A percentile compares a stretch with the other conserved stretches of the same genome.
Evolutionary conservation across 1,139 yeast species (phyloP).

Genomic region (Fermentozyma sake): DNA sequence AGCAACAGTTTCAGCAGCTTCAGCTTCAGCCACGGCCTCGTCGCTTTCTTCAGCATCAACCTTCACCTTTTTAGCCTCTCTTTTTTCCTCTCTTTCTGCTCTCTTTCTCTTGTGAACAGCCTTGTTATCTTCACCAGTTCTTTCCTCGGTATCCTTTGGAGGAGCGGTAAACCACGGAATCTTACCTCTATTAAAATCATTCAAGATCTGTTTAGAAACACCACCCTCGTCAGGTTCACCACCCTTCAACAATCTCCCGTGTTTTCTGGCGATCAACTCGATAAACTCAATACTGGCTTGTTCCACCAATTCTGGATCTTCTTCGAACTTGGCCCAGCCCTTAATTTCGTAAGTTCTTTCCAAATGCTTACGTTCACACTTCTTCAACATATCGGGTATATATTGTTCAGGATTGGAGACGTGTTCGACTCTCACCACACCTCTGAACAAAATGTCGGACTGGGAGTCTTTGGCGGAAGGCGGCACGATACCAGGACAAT

Average conservation of each 20-base stretch:
- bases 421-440: constrained; percentile 97
- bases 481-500: constrained; percentile 98
- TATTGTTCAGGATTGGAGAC: constrained; percentile 94
- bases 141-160: constrained; percentile 61
- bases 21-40: constrained; percentile 25
- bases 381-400: constrained; percentile 78
- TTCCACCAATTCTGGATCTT: constrained; percentile 33
- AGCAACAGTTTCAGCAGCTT: no score
- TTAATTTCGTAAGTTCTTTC: constrained; percentile 93
- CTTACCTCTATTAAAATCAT: constrained; percentile 94
- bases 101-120: constrained; percentile 51
- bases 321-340: constrained; percentile 71
- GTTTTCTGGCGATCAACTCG: constrained; percentile 87
- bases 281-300: constrained; percentile 73
- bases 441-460: constrained; percentile 91
- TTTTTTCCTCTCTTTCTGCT: constrained; percentile 35
- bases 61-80: constrained; percentile 18
- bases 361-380: constrained; percentile 85
- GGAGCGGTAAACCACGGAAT: constrained; percentile 98
- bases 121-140: constrained; percentile 54
- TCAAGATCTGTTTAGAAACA: constrained; percentile 83
- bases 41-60: constrained; percentile 18
- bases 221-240: constrained; percentile 98
- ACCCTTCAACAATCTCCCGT: constrained; percentile 89
- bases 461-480: constrained; percentile 87